Base-by-base conservation (phyloP, 1,139 yeast species). In the Candida sp. region DNA sequence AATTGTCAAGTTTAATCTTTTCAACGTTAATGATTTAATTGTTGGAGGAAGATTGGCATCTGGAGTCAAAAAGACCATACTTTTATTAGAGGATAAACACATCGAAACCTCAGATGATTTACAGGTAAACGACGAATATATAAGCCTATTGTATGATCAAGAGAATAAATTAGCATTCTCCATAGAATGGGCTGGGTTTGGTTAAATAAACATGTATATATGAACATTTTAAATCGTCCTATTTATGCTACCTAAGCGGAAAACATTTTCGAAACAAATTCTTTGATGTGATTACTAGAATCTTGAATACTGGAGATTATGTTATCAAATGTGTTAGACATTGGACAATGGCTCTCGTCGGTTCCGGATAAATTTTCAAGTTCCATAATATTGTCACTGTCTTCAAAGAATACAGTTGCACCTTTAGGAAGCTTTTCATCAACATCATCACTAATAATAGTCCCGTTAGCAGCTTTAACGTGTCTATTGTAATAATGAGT, bases 31-130 rank as follows among this genome's bases (percentile, higher is more conserved):
- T 44, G 82, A 81, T 43, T 60, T 90, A 27, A 81, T 89, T 0
- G 83, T 85, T 22, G 90, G 96, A 22, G 97, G 98, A 0, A 71
- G 99, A 50, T 66, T 93, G 44, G 97, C 97, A 1, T 90, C 98
- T 0, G 85, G 95, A 1, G 98, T 93, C 8, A 91, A 93, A 61
- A 93, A 93, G 61, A 73, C 86, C 33, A 87, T 90, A 87, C 78
- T 87, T 7, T 62, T 91, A 5, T 81, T 83, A 4, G 84, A 78
- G 23, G 64, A 58, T 22, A 49, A 47, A 34, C 49, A 49, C 9
- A 56, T 52, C 15, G 48, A 49, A 4, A 48, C 21, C 21, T 35
- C 19, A 22, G 40, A 38, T 11, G 37, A 23, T 36, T 44, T 47
- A 21, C 40, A 45, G 5, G 23, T 40, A 22, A 35, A 43, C 4